Conservation (phyloP, 169 alveolate species). For the Cryptosporidium xiaoi region DNA sequence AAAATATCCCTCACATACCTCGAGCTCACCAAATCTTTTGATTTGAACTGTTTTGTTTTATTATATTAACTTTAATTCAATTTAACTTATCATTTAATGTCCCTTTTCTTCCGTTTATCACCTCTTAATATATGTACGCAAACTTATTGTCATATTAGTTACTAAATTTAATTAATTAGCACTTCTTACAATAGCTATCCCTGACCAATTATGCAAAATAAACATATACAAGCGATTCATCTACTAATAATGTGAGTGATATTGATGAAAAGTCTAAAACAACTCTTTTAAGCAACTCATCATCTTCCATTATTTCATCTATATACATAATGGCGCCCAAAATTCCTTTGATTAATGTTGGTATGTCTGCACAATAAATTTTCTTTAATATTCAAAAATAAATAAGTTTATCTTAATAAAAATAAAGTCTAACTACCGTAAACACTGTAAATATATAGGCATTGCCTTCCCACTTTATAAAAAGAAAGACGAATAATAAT, state of each 20-base stretch:
- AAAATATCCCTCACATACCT: too few relatives aligned
- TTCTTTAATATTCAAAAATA: background rate
- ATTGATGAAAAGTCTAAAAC: slow-evolving; percentile 25
- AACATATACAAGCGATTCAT: slow-evolving; percentile 16
- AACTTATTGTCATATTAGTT: too few relatives aligned
- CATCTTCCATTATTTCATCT: background rate
- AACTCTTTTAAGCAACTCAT: slow-evolving; percentile 35
- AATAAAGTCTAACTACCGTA: background rate
- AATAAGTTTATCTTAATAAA: background rate
- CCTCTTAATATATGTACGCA: too few relatives aligned
- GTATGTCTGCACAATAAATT: slow-evolving; percentile 24
- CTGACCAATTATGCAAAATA: slow-evolving; percentile 7
- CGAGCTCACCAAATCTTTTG: too few relatives aligned
- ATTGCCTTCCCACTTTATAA: too few relatives aligned
- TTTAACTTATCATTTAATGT: background rate
- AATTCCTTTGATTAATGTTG: slow-evolving; percentile 57
- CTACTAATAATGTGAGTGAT: slow-evolving; percentile 15
- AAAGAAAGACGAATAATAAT: background rate
- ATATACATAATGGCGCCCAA: slow-evolving; percentile 69
- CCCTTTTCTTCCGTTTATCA: background rate
- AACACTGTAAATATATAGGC: too few relatives aligned
- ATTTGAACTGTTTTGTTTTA: too few relatives aligned
- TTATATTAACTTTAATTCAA: too few relatives aligned
- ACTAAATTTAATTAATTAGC: too few relatives aligned
- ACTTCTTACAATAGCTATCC: background rate